Percentiles rank a stretch among this genome's conserved stretches.
Evolutionary conservation across 805 yeast species (phyloP).

Genomic region (Pichia paraexigua): DNA sequence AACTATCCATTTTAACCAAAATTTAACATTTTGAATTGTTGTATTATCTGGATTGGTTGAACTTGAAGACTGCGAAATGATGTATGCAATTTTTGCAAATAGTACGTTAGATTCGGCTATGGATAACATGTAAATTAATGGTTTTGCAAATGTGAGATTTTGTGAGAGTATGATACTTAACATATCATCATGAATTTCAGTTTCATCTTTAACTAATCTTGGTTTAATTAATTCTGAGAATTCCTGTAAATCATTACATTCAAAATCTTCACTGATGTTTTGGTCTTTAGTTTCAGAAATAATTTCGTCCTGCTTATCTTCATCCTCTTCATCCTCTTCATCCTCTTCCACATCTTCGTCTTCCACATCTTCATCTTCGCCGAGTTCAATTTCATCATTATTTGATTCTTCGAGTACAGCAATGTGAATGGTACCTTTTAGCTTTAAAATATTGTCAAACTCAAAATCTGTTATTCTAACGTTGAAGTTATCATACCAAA

Average conservation of each 20-base stretch:
- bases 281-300: background rate
- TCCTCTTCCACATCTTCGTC: slow-evolving; percentile 14
- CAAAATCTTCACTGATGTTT: slow-evolving; percentile 8
- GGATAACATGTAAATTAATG: slow-evolving; percentile 47
- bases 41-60: background rate
- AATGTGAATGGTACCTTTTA: slow-evolving; percentile 16
- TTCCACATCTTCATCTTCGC: slow-evolving; percentile 13
- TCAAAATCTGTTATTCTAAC: slow-evolving; percentile 25
- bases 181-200: slow-evolving; percentile 9
- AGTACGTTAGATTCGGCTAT: slow-evolving; percentile 35
- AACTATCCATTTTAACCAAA: slow-evolving; percentile 81
- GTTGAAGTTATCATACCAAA: slow-evolving; percentile 24
- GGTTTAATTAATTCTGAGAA: slow-evolving; percentile 18
- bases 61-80: slow-evolving; percentile 34
- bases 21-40: slow-evolving; percentile 5
- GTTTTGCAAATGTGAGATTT: slow-evolving; percentile 37
- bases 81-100: slow-evolving; percentile 39
- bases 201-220: slow-evolving; percentile 19
- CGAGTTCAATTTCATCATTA: slow-evolving; percentile 1
- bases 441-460: slow-evolving; percentile 25
- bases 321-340: slow-evolving; percentile 17
- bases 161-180: slow-evolving; percentile 27
- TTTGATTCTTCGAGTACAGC: slow-evolving; percentile 20
- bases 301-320: slow-evolving; percentile 13
- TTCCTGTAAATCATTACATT: slow-evolving; percentile 20